These are phyloP conservation scores for Crucihimalaya himalaica DNA, from an alignment of 345 rosid genomes.

Conservation along the genomic window DNA sequence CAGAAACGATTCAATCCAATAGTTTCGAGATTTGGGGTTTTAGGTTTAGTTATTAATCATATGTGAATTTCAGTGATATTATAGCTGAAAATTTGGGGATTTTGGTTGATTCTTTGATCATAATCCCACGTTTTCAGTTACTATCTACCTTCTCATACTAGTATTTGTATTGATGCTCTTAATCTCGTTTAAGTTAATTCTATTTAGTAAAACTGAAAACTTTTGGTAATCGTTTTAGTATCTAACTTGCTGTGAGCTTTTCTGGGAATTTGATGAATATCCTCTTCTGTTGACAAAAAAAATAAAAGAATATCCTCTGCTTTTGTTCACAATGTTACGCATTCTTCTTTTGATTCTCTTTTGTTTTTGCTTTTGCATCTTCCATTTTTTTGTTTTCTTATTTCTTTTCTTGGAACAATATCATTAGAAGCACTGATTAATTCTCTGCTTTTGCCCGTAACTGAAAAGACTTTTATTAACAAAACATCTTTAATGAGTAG, in stretches of 20 bases:
- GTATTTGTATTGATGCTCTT: too few relatives aligned
- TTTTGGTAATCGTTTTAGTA: slow-evolving; percentile 6
- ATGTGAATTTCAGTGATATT: not conserved
- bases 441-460: too few relatives aligned
- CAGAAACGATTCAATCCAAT: not conserved
- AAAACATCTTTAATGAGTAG: too few relatives aligned
- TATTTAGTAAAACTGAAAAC: not conserved
- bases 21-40: slow-evolving; percentile 3
- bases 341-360: not conserved
- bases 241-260: not conserved
- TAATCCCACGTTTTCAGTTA: not conserved
- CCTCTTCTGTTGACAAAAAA: too few relatives aligned
- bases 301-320: too few relatives aligned
- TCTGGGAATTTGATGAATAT: not conserved
- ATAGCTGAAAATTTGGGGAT: not conserved
- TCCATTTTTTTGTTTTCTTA: not conserved
- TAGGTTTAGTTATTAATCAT: not conserved
- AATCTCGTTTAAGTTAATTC: not conserved
- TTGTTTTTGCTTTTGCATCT: not conserved
- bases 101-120: not conserved
- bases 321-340: not conserved
- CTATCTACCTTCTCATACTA: too few relatives aligned
- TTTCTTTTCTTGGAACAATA: not conserved
- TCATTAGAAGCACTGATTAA: not conserved
- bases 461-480: too few relatives aligned